Percentiles rank a stretch among this genome's conserved stretches.
phyloP scores from a whole-genome alignment of 208 protist genomes.

The Leishmania lainsoni region DNA sequence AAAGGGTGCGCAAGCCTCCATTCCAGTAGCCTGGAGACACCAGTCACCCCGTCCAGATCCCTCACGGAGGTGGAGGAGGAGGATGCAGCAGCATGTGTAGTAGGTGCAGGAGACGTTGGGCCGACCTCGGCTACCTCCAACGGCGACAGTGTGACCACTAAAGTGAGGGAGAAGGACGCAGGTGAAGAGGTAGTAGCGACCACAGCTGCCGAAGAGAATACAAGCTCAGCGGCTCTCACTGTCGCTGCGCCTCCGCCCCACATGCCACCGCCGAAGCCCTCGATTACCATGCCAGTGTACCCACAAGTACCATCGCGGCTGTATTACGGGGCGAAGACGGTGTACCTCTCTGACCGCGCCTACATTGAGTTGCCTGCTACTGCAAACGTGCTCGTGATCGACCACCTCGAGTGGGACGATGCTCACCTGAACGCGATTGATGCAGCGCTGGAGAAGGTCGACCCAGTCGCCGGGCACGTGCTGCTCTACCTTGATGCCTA shows the following conservation, averaged over 20 bases:
- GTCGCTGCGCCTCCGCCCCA: background rate
- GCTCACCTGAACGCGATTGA: constrained; percentile 3
- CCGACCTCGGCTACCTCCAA: background rate
- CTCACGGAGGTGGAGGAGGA: background rate
- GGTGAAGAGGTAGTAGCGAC: too few relatives aligned
- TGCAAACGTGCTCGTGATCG: constrained; percentile 51
- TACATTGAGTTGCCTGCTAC: constrained; percentile 29
- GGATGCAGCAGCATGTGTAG: background rate
- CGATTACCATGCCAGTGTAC: constrained; percentile 20
- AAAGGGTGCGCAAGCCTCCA: background rate
- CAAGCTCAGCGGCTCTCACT: background rate
- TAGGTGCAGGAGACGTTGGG: background rate
- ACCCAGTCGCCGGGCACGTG: constrained; percentile 21
- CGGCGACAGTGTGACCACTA: background rate
- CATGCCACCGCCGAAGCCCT: constrained; percentile 1
- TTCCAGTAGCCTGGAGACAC: too few relatives aligned
- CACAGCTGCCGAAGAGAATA: background rate
- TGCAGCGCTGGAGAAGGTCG: constrained; percentile 16
- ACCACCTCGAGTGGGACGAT: constrained; percentile 28
- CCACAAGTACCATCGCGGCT: constrained; percentile 16
- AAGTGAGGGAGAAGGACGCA: background rate
- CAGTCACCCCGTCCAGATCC: background rate
- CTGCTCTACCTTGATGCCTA: constrained; percentile 40
- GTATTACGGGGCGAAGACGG: constrained; percentile 25
- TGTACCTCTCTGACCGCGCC: constrained; percentile 36